Percentiles rank a stretch among this genome's conserved stretches.
Conservation (phyloP, 805 yeast species). For the Scheffersomyces stipitis region DNA sequence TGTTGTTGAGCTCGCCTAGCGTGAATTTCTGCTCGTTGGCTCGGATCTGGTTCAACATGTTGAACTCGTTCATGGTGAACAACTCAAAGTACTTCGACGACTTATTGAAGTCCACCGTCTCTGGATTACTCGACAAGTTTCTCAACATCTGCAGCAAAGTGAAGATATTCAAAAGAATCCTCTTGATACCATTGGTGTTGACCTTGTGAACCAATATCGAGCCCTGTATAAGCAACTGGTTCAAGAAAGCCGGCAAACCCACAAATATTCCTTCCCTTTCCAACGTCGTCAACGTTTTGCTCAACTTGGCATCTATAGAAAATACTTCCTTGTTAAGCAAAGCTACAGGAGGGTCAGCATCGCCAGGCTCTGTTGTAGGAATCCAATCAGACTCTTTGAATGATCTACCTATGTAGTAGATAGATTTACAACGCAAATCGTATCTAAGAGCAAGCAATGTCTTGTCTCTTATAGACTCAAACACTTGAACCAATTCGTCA, state of each 20-base stretch:
- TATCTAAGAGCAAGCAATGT: conserved; percentile 52
- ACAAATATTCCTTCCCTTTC: conserved; percentile 32
- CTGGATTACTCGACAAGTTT: conserved; percentile 52
- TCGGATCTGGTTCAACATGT: conserved; percentile 40
- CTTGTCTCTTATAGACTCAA: conserved; percentile 36
- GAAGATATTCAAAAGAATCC: conserved; percentile 58
- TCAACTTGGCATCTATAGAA: conserved; percentile 43
- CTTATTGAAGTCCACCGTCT: conserved; percentile 51
- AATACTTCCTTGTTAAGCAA: conserved; percentile 50
- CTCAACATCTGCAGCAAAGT: conserved; percentile 70
- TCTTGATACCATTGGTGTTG: conserved; percentile 59
- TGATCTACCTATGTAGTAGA: conserved; percentile 52
- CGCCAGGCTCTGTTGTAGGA: conserved; percentile 54
- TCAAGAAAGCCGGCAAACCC: conserved; percentile 55
- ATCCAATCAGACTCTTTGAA: conserved; percentile 51
- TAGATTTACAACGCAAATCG: conserved; percentile 54
- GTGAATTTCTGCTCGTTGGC: conserved; percentile 35
- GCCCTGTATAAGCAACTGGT: conserved; percentile 51
- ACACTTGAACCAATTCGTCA: conserved; percentile 29
- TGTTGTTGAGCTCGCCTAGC: conserved; percentile 47
- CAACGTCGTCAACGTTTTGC: conserved; percentile 27
- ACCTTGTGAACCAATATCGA: conserved; percentile 50
- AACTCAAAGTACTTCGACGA: conserved; percentile 58
- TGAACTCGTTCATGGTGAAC: conserved; percentile 50
- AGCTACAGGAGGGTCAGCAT: conserved; percentile 56